Conservation (phyloP, 371 early-diverging fungal species). For the Mucor racemosus region DNA sequence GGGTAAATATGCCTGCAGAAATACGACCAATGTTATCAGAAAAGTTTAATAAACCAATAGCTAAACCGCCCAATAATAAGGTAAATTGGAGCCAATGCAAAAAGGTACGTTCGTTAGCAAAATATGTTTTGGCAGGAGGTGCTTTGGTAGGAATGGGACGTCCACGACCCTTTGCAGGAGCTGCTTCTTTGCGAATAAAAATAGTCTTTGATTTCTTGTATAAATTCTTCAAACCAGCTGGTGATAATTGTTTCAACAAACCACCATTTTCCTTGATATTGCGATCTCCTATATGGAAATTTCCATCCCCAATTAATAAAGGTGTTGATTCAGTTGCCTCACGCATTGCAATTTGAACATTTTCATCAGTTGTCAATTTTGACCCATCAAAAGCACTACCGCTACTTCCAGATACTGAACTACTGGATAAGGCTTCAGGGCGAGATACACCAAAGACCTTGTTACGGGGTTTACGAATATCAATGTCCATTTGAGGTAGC, state of each 20-base stretch:
- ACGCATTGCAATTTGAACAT: slow-evolving; percentile 40
- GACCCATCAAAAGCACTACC: slow-evolving; percentile 27
- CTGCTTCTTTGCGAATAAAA: slow-evolving; percentile 18
- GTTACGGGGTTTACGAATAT: slow-evolving; percentile 81
- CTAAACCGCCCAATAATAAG: slow-evolving; percentile 69
- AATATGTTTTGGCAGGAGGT: slow-evolving; percentile 86
- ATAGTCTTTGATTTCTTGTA: slow-evolving; percentile 24
- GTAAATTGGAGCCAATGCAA: slow-evolving; percentile 80
- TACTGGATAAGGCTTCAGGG: slow-evolving; percentile 39
- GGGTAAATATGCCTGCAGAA: slow-evolving; percentile 71
- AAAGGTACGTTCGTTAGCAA: slow-evolving; percentile 98
- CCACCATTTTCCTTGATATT: not conserved
- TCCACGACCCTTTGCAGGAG: slow-evolving; percentile 14
- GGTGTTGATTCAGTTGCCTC: slow-evolving; percentile 26
- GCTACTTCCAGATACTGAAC: slow-evolving; percentile 35
- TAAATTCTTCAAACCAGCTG: slow-evolving; percentile 26
- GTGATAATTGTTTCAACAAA: slow-evolving; percentile 15
- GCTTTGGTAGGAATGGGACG: slow-evolving; percentile 33
- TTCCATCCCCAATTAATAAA: slow-evolving; percentile 17
- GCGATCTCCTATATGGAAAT: slow-evolving; percentile 8
- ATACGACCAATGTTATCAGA: slow-evolving; percentile 69
- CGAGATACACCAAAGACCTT: slow-evolving; percentile 49
- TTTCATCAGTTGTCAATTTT: slow-evolving; percentile 30
- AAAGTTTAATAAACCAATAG: slow-evolving; percentile 79
- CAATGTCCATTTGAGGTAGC: slow-evolving; percentile 97